Percentiles rank a stretch among this genome's conserved stretches.
These are phyloP conservation scores for Myrica gale DNA, from an alignment of 306 rosid genomes.

Conservation along the genomic window DNA sequence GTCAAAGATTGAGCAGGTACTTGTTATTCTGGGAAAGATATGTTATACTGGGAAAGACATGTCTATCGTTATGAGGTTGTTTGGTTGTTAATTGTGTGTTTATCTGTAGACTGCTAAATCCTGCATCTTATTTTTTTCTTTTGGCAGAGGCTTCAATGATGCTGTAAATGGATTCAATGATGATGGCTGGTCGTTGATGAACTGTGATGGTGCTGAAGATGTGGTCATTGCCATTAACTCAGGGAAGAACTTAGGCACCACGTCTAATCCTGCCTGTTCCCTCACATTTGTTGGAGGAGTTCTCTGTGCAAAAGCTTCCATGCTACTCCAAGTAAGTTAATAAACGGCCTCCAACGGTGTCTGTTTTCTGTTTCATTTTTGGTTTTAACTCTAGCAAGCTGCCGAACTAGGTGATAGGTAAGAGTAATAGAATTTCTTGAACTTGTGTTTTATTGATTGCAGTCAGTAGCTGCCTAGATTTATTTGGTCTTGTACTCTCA, in stretches of 20 bases:
- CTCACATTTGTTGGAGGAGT: slow-evolving; percentile 81
- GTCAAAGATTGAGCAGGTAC: slow-evolving; percentile 93
- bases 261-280: slow-evolving; percentile 66
- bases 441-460: too few relatives aligned
- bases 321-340: slow-evolving; percentile 85
- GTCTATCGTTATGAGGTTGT: not conserved
- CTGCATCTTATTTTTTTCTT: not conserved
- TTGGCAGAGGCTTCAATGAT: slow-evolving; percentile 85
- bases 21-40: not conserved
- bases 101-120: not conserved
- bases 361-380: too few relatives aligned
- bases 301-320: slow-evolving; percentile 96
- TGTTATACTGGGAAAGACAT: not conserved
- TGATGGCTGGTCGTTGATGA: slow-evolving; percentile 86
- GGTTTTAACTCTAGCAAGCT: too few relatives aligned
- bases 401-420: too few relatives aligned
- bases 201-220: slow-evolving; percentile 86
- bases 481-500: not conserved
- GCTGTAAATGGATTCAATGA: slow-evolving; percentile 97
- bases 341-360: not conserved
- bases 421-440: too few relatives aligned
- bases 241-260: slow-evolving; percentile 59
- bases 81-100: not conserved
- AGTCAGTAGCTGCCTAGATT: not conserved
- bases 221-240: slow-evolving; percentile 80